Percentiles rank a stretch among this genome's conserved stretches.
Evolutionary conservation across 345 rosid species (phyloP).

Genomic region (Streptanthus diversifolius): DNA sequence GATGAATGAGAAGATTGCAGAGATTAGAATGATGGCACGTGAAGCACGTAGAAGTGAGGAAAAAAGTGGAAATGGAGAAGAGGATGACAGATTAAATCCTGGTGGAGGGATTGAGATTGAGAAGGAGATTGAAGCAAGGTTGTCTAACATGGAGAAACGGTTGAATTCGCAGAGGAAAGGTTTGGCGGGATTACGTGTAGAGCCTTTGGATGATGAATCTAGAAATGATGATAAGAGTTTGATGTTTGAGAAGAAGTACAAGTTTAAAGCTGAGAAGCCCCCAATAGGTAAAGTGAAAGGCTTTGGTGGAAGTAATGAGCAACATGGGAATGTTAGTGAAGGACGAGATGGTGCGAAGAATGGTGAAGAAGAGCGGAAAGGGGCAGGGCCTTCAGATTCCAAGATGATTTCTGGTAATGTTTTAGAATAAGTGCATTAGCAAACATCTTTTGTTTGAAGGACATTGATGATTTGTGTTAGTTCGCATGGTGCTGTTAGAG

Average conservation of each 20-base stretch:
- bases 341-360: background rate
- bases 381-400: constrained; percentile 27
- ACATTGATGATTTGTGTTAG: background rate
- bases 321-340: constrained; percentile 16
- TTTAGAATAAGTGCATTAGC: background rate
- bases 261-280: constrained; percentile 40
- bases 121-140: constrained; percentile 60
- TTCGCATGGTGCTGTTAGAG: background rate
- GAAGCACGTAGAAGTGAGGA: constrained; percentile 61
- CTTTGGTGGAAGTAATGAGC: constrained; percentile 38
- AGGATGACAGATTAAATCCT: constrained; percentile 23
- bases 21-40: constrained; percentile 72
- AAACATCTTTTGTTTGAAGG: background rate
- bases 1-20: constrained; percentile 51
- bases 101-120: constrained; percentile 43
- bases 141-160: constrained; percentile 57
- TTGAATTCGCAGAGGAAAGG: constrained; percentile 51
- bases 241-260: constrained; percentile 55
- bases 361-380: constrained; percentile 15
- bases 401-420: constrained; percentile 40
- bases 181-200: constrained; percentile 36
- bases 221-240: constrained; percentile 28
- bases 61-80: constrained; percentile 31
- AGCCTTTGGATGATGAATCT: constrained; percentile 33
- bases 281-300: constrained; percentile 39